These are phyloP conservation scores for Spizellomyces punctatus DNA, from an alignment of 192 early-diverging fungal species.

Conservation along the genomic window DNA sequence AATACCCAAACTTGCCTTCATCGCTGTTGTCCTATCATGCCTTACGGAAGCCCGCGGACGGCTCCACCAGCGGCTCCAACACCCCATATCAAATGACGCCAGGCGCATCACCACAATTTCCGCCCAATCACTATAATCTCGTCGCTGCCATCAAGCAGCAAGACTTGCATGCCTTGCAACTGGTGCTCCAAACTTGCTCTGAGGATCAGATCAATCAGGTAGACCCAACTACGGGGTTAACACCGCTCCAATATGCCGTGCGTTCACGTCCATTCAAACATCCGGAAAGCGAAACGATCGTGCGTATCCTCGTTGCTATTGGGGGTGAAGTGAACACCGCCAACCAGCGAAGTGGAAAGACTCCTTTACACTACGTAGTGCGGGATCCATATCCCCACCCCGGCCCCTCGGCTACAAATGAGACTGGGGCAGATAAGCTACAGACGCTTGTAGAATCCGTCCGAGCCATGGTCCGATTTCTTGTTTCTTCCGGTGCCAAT, in stretches of 20 bases:
- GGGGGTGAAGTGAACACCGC: slow-evolving; percentile 33
- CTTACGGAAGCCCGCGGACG: neutral
- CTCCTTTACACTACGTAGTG: slow-evolving; percentile 33
- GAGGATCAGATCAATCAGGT: slow-evolving; percentile 34
- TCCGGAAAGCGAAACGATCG: slow-evolving; percentile 39
- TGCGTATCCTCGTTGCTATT: slow-evolving; percentile 29
- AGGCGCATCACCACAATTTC: neutral
- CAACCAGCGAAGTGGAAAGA: slow-evolving; percentile 37
- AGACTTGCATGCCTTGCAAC: slow-evolving; percentile 57
- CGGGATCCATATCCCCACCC: neutral
- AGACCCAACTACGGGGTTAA: slow-evolving; percentile 62
- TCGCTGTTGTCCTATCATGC: neutral
- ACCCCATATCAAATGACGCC: neutral
- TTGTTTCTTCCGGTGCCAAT: slow-evolving; percentile 13
- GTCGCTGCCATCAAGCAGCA: slow-evolving; percentile 61
- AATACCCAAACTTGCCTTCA: neutral
- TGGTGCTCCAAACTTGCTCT: slow-evolving; percentile 41
- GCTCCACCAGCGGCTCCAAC: neutral
- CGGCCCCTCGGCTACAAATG: neutral
- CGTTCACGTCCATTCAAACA: slow-evolving; percentile 51
- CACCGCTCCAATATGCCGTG: slow-evolving; percentile 62
- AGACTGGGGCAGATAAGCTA: neutral
- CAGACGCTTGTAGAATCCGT: neutral
- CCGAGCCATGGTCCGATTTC: slow-evolving; percentile 12
- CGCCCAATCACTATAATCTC: neutral